Evolutionary conservation across 169 alveolate genomes (phyloP).

Genomic region (Plasmodium cynomolgi): DNA sequence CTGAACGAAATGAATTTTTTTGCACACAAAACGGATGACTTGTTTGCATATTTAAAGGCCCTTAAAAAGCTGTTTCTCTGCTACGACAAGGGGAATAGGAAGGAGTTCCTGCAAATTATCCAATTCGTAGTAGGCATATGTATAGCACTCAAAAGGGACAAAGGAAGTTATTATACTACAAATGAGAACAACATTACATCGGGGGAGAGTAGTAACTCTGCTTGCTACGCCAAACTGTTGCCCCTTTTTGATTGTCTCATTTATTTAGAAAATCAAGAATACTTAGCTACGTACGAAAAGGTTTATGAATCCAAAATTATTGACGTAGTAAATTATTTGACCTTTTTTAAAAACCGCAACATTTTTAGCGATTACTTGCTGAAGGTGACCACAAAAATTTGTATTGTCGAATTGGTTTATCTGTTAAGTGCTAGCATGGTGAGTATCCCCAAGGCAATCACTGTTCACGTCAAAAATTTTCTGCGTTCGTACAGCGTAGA

Average conservation of each 20-base stretch:
- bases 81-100: constrained; percentile 20
- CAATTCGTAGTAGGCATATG: constrained; percentile 23
- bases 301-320: constrained; percentile 54
- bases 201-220: not conserved
- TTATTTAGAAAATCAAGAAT: constrained; percentile 49
- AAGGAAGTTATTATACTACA: not conserved
- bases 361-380: constrained; percentile 27
- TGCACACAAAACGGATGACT: constrained; percentile 16
- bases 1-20: constrained; percentile 21
- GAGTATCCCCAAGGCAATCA: constrained; percentile 25
- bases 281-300: constrained; percentile 41
- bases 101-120: constrained; percentile 9
- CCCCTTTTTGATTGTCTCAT: constrained; percentile 29
- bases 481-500: not conserved
- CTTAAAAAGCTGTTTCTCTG: constrained; percentile 39
- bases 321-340: constrained; percentile 40
- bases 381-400: constrained; percentile 35
- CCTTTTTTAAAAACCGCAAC: constrained; percentile 6
- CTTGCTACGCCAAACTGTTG: constrained; percentile 12
- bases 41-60: constrained; percentile 35
- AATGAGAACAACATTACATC: not conserved
- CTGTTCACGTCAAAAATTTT: constrained; percentile 3
- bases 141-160: constrained; percentile 7
- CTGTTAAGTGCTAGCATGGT: constrained; percentile 29
- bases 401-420: constrained; percentile 43